Evolutionary conservation across 2,329 filamentous ascomycete species (phyloP), one percentile per base, ranked within the genome.

Genomic region (Monosporascus sp.): DNA sequence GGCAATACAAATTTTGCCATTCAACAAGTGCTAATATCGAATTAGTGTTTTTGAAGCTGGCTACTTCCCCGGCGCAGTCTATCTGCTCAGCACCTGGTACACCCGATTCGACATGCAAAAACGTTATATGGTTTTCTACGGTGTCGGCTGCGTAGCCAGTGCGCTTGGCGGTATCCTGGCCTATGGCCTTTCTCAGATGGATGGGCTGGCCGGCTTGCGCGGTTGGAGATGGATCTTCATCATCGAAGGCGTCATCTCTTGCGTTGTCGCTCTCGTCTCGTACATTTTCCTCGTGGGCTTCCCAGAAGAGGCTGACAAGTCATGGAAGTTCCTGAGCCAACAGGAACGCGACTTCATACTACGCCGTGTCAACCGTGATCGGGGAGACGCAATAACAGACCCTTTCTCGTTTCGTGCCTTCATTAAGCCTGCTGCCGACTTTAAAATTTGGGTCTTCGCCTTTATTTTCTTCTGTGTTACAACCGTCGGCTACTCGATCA

Each of bases 71-170:
- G 80, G 80, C 7, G 78, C 85, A 71, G 53, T 77, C 69, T 48
- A 77, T 70, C 85, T 85, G 57, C 72, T 88, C 1, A 82, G 78
- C 1, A 85, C 82, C 59, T 89, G 85, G 84, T 89, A 88, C 60
- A 82, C 78, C 58, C 74, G 85, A n/a, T 78, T 74, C 5, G 85
- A 88, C 59, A 83, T 87, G 43, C 83, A 84, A 41, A 77, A 86
- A 19, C 77, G 86, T 26, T 81, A 62, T 49, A 60, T 60, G 20
- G 38, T 66, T 9, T 67, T 64, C 54, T 68, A 70, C 61, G 64
- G 67, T 43, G 62, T 66, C 31, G 65, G 64, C 27, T 53, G 59
- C 17, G 59, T 68, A 22, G 62, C 58, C 41, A 63, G 65, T 3
- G 68, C 57, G 3, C 65, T 68, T 50, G 62, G 61, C 6, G 62